phyloP scores from a whole-genome alignment of 805 yeast genomes.

The Kuraishia molischiana region DNA sequence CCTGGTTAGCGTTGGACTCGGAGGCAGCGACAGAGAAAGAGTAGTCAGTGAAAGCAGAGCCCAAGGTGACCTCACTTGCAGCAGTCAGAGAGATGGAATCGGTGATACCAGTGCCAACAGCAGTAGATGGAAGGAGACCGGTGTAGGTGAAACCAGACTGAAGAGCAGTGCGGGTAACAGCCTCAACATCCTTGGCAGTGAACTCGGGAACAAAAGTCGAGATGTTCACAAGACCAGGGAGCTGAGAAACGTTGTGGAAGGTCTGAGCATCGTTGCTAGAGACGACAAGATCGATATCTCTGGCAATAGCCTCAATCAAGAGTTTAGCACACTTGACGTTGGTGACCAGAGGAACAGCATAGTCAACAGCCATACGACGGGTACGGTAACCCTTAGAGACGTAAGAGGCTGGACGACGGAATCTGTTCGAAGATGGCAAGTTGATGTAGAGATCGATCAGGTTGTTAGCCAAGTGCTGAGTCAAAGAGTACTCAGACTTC shows the following conservation, averaged over 20 bases:
- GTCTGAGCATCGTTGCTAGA: constrained; percentile 81
- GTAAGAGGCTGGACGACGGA: constrained; percentile 97
- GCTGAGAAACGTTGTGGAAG: constrained; percentile 68
- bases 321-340: constrained; percentile 96
- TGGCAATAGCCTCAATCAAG: constrained; percentile 85
- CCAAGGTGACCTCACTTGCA: constrained; percentile 45
- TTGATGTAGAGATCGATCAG: constrained; percentile 93
- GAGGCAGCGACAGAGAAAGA: constrained; percentile 79
- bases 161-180: constrained; percentile 59
- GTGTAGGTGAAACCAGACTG: constrained; percentile 85
- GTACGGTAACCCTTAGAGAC: constrained; percentile 96
- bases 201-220: constrained; percentile 70
- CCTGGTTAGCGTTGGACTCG: constrained; percentile 50
- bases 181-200: constrained; percentile 50
- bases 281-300: constrained; percentile 59
- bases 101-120: constrained; percentile 50
- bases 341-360: constrained; percentile 94
- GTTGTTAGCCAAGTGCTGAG: constrained; percentile 94
- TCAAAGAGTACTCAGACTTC: constrained; percentile 88
- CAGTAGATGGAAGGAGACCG: constrained; percentile 66
- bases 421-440: constrained; percentile 92
- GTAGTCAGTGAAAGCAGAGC: constrained; percentile 70
- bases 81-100: constrained; percentile 57
- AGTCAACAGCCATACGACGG: constrained; percentile 99
- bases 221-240: constrained; percentile 84